A percentile compares a stretch with the other conserved stretches of the same genome.
These are phyloP conservation scores for Botrytis tulipae DNA, from an alignment of 2,329 filamentous ascomycete genomes.

Conservation along the genomic window DNA sequence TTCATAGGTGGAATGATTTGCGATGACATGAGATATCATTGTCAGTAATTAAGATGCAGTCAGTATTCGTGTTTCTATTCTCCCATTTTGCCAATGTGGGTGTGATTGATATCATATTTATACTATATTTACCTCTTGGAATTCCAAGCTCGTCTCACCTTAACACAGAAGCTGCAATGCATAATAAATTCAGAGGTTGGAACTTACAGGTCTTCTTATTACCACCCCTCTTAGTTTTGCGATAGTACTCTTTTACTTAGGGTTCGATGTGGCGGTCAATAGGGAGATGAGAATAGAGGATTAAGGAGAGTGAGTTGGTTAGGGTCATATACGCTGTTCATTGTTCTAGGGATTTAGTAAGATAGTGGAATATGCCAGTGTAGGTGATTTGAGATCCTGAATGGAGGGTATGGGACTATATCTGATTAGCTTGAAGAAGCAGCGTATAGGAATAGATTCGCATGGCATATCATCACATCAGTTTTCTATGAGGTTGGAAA, in stretches of 20 bases:
- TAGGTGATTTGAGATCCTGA: not conserved
- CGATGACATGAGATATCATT: not conserved
- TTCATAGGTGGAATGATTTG: not conserved
- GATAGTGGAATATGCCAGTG: fast-evolving
- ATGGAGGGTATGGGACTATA: not conserved
- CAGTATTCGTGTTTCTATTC: not conserved
- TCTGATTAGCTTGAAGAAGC: not conserved
- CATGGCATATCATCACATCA: not conserved
- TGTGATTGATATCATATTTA: not conserved
- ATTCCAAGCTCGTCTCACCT: not conserved
- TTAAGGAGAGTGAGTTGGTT: not conserved
- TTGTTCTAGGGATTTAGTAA: no score
- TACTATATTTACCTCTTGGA: not conserved
- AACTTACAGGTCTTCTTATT: not conserved
- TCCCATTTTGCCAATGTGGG: not conserved
- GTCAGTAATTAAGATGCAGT: not conserved
- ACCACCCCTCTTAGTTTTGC: not conserved
- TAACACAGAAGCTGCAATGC: not conserved
- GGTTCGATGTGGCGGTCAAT: not conserved
- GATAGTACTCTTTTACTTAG: not conserved
- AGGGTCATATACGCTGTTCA: not conserved
- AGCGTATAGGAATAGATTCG: not conserved
- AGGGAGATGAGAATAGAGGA: not conserved
- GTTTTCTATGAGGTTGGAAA: not conserved
- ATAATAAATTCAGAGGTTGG: not conserved